These are phyloP conservation scores for Baudoinia panamericana DNA, from an alignment of 495 filamentous ascomycete genomes.

Conservation along the genomic window DNA sequence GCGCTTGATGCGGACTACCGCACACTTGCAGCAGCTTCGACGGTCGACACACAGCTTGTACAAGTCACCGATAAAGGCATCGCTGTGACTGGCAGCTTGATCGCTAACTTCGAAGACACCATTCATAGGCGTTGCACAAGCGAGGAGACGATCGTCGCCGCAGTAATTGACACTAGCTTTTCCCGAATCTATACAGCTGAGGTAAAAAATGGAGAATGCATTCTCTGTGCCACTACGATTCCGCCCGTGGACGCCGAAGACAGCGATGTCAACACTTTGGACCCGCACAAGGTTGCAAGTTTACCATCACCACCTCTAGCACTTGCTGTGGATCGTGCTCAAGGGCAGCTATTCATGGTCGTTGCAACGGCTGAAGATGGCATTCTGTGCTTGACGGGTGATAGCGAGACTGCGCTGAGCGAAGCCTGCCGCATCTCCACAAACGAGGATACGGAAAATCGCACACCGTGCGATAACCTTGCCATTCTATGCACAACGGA, in stretches of 20 bases:
- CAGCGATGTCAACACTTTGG: not conserved
- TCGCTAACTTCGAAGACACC: conserved; percentile 10
- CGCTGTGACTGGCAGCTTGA: not conserved
- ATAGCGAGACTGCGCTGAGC: not conserved
- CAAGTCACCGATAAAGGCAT: conserved; percentile 23
- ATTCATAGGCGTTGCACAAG: not conserved
- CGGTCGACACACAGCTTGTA: conserved; percentile 8
- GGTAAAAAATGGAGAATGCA: not conserved
- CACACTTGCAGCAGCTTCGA: conserved; percentile 20
- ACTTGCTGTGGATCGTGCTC: not conserved
- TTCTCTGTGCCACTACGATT: not conserved
- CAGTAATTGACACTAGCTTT: conserved; percentile 3
- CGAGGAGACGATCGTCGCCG: not conserved
- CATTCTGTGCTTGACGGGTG: not conserved
- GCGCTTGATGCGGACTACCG: conserved; percentile 14
- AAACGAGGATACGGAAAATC: not conserved
- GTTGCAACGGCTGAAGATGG: not conserved
- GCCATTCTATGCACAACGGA: not conserved
- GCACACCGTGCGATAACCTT: conserved; percentile 7
- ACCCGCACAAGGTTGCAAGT: too few species aligned
- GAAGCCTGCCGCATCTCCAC: not conserved
- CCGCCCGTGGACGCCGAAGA: not conserved
- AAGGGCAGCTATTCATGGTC: not conserved
- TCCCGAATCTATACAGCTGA: not conserved
- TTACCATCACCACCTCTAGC: not conserved